Base-by-base conservation (phyloP, 2,329 filamentous ascomycete species). In the Phaeosphaeriaceae sp. region DNA sequence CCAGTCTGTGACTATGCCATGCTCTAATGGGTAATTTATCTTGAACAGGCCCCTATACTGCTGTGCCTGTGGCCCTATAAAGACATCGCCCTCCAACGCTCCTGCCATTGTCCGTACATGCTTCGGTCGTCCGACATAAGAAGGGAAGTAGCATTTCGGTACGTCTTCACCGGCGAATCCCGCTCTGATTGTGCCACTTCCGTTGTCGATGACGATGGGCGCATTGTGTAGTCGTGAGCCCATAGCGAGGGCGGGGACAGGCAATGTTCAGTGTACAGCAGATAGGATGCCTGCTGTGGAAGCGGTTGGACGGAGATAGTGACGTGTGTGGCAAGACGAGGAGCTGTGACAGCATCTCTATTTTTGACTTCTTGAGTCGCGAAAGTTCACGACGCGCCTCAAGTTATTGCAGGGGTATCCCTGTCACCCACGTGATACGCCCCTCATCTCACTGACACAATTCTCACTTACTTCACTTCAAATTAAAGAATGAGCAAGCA, bases 1-100 rank as follows among this genome's bases (percentile, higher is more conserved):
- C 94, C 94, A 99, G 76, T 99, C 92, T 63, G 94, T 99, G 56
- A 99, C 94, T 67, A 99, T 95, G 64, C 94, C 94, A 74, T 99
- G 94, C 78, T 97, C 94, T 46, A 99, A 79, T 36, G 94, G 94
- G 73, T 97, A 97, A 60, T 87, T 84, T 66, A 99, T 97, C 83
- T 97, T 99, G 64, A 99, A 82, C 54, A 99, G 79, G 3, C 94
- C 94, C 68, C 93, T 86, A 67, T 96, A 82, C 70, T 97, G 92
- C 64, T 92, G 89, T 51, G 93, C 92, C 74, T 91, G 88, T 66
- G 92, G 88, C 42, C 94, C 94, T 72, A 99, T 97, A 75, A 99
- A 99, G 43, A 96, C 88, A 71, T 99, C 94, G 42, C 94, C 94
- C 77, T 99, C 94, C 48, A 97, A 79, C 54, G 93, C 94, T 63